Base-by-base conservation (phyloP, 371 early-diverging fungal genomes). In the Syncephalis fuscata region DNA sequence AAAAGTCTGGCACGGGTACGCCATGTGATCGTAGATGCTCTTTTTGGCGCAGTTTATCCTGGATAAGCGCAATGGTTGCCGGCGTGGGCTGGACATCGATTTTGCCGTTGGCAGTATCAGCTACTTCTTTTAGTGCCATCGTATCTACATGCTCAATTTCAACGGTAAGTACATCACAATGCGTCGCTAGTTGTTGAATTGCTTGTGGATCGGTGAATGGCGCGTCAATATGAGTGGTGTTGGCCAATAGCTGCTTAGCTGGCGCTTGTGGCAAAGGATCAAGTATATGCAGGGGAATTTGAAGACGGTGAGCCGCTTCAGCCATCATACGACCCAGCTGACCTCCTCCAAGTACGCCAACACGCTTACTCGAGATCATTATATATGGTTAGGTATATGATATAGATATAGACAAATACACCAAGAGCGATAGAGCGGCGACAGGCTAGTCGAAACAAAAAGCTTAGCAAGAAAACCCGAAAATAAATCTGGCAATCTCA, bases 101-200 rank as follows among this genome's bases (percentile, higher is more conserved):
- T 9, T 56, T 61, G 19, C 60, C 62, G 45, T 69, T 68, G 1
- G 59, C 51, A 48, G 63, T 53, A 17, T 62, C 59, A 4, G 49
- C 22, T 11, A 32, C 32, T 8, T 51, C 59, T 48, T 76, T 84
- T 23, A 85, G 60, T 21, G 59, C 68, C 8, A 70, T 76, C 38
- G 79, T 70, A 64, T 94, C 75, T 26, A 96, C 90, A 56, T 96
- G 97, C 66, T 96, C 97, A 49, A 96, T 94, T 66, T 96, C 95
- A 15, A 89, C 82, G 0, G 97, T 96, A 40, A 94, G 64, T 17
- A 93, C 77, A 54, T 88, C 80, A 26, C 78, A 82, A 19, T 70
- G 55, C 16, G 57, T 48, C 20, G 89, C 85, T 2, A 96, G 70
- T 51, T 80, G 73, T 36, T 59, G 59, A 49, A 96, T 85, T 49